These are phyloP conservation scores for Sugiyamaella marilandica DNA, from an alignment of 805 yeast species.

Conservation along the genomic window DNA sequence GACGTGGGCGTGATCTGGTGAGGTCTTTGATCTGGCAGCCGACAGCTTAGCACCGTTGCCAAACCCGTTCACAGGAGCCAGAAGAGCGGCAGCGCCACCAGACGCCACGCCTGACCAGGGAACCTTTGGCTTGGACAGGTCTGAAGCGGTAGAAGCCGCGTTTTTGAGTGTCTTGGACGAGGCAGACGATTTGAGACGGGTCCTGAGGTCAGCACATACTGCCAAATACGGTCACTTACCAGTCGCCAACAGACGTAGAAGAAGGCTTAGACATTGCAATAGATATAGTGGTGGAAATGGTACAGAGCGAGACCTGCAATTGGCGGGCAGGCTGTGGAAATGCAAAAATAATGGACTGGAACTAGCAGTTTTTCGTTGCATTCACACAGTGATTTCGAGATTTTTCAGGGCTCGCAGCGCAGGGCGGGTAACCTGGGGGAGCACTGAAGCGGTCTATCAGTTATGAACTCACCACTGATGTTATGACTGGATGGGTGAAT, in stretches of 20 bases:
- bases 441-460: neutral
- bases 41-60: neutral
- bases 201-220: neutral
- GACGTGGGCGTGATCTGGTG: neutral
- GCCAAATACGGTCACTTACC: neutral
- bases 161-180: neutral
- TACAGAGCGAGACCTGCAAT: too few relatives aligned
- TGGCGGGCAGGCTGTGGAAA: too few relatives aligned
- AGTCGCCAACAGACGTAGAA: neutral
- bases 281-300: too few relatives aligned
- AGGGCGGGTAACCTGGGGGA: neutral
- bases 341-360: too few relatives aligned
- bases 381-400: neutral
- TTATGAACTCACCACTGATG: too few relatives aligned
- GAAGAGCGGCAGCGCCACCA: constrained; percentile 11
- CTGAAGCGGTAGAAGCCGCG: neutral
- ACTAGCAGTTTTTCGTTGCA: too few relatives aligned
- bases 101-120: constrained; percentile 25
- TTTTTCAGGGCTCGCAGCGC: neutral
- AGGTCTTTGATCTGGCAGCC: neutral
- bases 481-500: too few relatives aligned
- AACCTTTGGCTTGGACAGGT: constrained; percentile 7
- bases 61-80: neutral
- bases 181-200: neutral
- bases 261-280: neutral